Evolutionary conservation across 441 rosid genomes (phyloP).

Genomic region (Pelargonium fulgidum): DNA sequence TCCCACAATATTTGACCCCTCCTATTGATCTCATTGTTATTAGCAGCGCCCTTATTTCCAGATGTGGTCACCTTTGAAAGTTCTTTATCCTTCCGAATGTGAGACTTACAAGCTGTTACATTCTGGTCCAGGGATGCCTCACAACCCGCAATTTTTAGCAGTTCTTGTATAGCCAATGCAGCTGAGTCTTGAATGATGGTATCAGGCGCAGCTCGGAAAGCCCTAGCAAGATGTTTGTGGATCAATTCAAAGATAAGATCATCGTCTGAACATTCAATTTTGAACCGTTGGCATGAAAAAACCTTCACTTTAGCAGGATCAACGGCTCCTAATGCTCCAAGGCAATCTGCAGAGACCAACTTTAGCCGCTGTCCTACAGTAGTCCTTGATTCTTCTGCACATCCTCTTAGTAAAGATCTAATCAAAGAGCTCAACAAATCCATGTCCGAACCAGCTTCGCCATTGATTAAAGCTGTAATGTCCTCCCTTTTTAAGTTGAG

Average conservation of each 20-base stretch:
- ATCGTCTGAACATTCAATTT: constrained; percentile 98
- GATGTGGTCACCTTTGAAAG: constrained; percentile 26
- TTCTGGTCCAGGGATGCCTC: constrained; percentile 88
- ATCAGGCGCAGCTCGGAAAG: constrained; percentile 98
- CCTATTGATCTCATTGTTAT: constrained; percentile 38
- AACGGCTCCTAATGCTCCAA: constrained; percentile 96
- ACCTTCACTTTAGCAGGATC: constrained; percentile 96
- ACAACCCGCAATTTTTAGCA: constrained; percentile 96
- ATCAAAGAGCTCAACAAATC: constrained; percentile 83
- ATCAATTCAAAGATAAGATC: constrained; percentile 98
- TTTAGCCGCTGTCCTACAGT: constrained; percentile 85
- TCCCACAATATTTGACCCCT: constrained; percentile 97
- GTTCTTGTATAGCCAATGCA: constrained; percentile 97
- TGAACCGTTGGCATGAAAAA: constrained; percentile 71
- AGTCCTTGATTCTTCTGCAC: constrained; percentile 98
- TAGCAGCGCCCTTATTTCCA: constrained; percentile 31
- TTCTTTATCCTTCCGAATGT: constrained; percentile 35
- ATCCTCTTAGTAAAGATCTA: constrained; percentile 82
- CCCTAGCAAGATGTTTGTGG: constrained; percentile 90
- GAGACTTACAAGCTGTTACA: constrained; percentile 41
- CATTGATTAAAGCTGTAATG: constrained; percentile 65
- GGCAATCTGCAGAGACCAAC: constrained; percentile 91
- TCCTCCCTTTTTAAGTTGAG: constrained; percentile 65
- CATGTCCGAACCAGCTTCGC: constrained; percentile 78
- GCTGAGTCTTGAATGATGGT: constrained; percentile 93